Conservation (phyloP, 1,139 yeast genomes). For the Kodamaea alishanica region DNA sequence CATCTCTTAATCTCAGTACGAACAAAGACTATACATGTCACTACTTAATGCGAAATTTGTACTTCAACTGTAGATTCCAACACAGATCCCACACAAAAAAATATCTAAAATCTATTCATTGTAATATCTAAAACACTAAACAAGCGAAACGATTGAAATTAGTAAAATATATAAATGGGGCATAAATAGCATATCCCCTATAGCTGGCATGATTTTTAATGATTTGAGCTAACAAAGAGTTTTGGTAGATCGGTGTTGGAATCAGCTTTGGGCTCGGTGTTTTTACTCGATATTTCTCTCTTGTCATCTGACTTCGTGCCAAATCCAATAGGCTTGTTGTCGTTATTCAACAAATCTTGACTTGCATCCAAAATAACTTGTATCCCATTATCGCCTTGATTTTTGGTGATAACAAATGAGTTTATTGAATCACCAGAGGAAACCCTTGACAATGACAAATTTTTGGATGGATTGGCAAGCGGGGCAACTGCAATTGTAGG, state of each 20-base stretch:
- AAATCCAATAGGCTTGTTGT: slow-evolving; percentile 1
- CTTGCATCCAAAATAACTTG: slow-evolving; percentile 11
- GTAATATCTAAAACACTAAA: too few relatives aligned
- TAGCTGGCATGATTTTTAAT: slow-evolving; percentile 7
- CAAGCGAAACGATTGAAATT: too few relatives aligned
- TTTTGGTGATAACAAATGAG: slow-evolving; percentile 10
- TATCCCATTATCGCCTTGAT: slow-evolving; percentile 6
- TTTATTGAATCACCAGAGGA: slow-evolving; percentile 15
- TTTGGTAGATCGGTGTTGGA: slow-evolving; percentile 13
- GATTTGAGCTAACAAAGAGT: slow-evolving; percentile 15
- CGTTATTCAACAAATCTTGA: slow-evolving; percentile 5
- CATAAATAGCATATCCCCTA: too few relatives aligned
- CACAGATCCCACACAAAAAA: too few relatives aligned
- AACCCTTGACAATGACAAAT: slow-evolving; percentile 10
- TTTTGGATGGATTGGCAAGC: too few relatives aligned
- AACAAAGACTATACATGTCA: too few relatives aligned
- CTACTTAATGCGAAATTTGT: too few relatives aligned
- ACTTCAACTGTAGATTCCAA: too few relatives aligned
- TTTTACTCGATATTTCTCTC: neutral
- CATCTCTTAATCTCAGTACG: too few relatives aligned
- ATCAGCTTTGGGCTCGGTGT: slow-evolving; percentile 1
- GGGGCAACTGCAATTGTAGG: too few relatives aligned
- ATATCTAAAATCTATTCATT: too few relatives aligned
- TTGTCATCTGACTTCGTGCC: slow-evolving; percentile 1
- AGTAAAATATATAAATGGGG: too few relatives aligned